Conservation (phyloP, 148 eudicot species). For the Cornus kousa region DNA sequence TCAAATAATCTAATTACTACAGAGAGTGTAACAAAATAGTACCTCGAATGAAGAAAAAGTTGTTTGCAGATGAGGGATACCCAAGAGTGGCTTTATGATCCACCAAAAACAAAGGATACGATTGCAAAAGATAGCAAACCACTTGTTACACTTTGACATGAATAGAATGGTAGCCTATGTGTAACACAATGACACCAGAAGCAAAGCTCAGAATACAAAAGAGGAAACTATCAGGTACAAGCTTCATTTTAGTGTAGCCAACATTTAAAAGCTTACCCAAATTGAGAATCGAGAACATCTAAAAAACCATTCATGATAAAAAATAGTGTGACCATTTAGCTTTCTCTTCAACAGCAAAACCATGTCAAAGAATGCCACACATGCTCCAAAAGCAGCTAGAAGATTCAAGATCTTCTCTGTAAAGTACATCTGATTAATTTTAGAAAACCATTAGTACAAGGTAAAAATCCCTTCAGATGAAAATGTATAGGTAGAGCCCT, state of each 20-base stretch:
- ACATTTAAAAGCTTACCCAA: conserved; percentile 48
- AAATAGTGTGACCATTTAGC: conserved; percentile 17
- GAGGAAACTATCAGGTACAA: neutral
- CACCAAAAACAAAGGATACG: conserved; percentile 58
- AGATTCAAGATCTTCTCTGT: conserved; percentile 39
- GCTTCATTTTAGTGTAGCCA: neutral
- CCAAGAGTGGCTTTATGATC: conserved; percentile 50
- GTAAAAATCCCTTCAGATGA: neutral
- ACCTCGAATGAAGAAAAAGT: conserved; percentile 53
- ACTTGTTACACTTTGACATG: conserved; percentile 30
- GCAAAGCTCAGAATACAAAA: neutral
- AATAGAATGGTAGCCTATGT: conserved; percentile 44
- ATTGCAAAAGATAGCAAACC: conserved; percentile 44
- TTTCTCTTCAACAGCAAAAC: conserved; percentile 28
- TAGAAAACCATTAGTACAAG: neutral
- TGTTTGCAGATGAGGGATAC: conserved; percentile 50
- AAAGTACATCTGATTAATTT: conserved; percentile 27
- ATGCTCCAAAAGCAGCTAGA: conserved; percentile 45
- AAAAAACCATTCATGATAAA: conserved; percentile 47
- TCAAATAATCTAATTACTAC: neutral
- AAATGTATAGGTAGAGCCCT: neutral
- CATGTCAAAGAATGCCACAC: conserved; percentile 41
- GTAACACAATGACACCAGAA: conserved; percentile 6
- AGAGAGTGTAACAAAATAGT: neutral
- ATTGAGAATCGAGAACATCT: conserved; percentile 46